phyloP scores from a whole-genome alignment of 2,329 filamentous ascomycete genomes.

The Canariomyces notabilis region DNA sequence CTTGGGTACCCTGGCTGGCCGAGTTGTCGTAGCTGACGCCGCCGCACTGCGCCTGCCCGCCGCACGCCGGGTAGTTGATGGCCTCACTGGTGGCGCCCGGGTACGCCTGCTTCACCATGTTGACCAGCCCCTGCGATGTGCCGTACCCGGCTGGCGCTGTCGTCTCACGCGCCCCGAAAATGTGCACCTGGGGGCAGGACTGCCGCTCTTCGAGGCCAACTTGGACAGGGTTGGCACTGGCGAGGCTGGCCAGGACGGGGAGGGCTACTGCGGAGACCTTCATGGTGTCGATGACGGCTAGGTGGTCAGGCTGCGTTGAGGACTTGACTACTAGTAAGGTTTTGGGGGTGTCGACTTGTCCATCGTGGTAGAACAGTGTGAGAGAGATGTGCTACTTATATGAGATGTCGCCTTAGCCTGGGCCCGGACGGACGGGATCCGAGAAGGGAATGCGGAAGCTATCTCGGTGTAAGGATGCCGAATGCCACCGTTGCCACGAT shows the following conservation, averaged over 20 bases:
- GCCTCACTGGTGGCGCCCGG: constrained; percentile 49
- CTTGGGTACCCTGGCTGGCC: constrained; percentile 50
- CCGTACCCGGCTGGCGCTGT: constrained; percentile 49
- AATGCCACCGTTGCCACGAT: too few relatives aligned
- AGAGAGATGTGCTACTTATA: too few relatives aligned
- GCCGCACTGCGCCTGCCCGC: constrained; percentile 54
- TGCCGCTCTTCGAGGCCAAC: constrained; percentile 52
- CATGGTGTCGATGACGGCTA: constrained; percentile 5
- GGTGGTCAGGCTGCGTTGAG: too few relatives aligned
- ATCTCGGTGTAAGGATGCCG: constrained; percentile 5
- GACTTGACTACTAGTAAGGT: too few relatives aligned
- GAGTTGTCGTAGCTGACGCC: constrained; percentile 56
- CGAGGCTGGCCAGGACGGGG: constrained; percentile 27
- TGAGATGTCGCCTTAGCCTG: background rate
- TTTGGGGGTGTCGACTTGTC: background rate
- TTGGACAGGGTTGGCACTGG: constrained; percentile 51
- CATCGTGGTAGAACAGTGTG: background rate
- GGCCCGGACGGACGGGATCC: constrained; percentile 16
- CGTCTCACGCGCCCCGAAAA: constrained; percentile 45
- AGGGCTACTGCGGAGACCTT: constrained; percentile 23
- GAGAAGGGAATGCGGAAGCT: constrained; percentile 8
- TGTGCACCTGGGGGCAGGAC: constrained; percentile 40
- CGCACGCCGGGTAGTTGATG: constrained; percentile 57
- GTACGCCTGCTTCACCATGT: constrained; percentile 43
- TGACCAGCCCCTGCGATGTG: constrained; percentile 44